These are phyloP conservation scores for Ascochyta viciae-villosae DNA, from an alignment of 2,329 filamentous ascomycete genomes.

Conservation along the genomic window DNA sequence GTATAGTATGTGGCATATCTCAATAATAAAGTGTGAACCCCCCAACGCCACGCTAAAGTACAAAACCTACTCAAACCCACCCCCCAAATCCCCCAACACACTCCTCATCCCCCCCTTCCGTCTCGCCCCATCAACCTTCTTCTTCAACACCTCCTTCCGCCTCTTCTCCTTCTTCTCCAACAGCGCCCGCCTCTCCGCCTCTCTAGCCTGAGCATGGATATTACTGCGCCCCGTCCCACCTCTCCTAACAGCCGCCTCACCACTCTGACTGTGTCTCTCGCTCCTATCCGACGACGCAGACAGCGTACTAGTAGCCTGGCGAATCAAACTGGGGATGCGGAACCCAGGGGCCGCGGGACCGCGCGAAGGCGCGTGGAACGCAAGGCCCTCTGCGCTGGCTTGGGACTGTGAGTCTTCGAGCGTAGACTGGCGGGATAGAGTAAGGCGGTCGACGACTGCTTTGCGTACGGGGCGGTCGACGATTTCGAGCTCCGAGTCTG, in stretches of 20 bases:
- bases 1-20: neutral
- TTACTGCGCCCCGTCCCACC: slow-evolving; percentile 65
- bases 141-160: slow-evolving; percentile 57
- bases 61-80: slow-evolving; percentile 45
- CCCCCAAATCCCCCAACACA: slow-evolving; percentile 41
- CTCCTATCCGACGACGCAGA: slow-evolving; percentile 39
- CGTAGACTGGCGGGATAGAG: slow-evolving; percentile 64
- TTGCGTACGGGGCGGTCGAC: slow-evolving; percentile 37
- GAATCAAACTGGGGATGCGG: slow-evolving; percentile 74
- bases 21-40: neutral
- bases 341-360: slow-evolving; percentile 54
- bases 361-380: slow-evolving; percentile 61
- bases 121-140: slow-evolving; percentile 47
- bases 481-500: slow-evolving; percentile 47
- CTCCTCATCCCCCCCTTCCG: slow-evolving; percentile 39
- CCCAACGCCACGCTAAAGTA: neutral
- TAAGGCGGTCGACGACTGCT: slow-evolving; percentile 74
- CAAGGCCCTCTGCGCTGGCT: slow-evolving; percentile 53
- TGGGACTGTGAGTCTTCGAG: slow-evolving; percentile 29
- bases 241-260: slow-evolving; percentile 49
- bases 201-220: slow-evolving; percentile 66
- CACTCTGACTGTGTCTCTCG: slow-evolving; percentile 17
- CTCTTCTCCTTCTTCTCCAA: slow-evolving; percentile 60
- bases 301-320: slow-evolving; percentile 70
- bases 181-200: slow-evolving; percentile 61